A percentile compares a stretch with the other conserved stretches of the same genome.
Evolutionary conservation across 805 yeast species (phyloP).

Genomic region (Ascoidea rubescens): DNA sequence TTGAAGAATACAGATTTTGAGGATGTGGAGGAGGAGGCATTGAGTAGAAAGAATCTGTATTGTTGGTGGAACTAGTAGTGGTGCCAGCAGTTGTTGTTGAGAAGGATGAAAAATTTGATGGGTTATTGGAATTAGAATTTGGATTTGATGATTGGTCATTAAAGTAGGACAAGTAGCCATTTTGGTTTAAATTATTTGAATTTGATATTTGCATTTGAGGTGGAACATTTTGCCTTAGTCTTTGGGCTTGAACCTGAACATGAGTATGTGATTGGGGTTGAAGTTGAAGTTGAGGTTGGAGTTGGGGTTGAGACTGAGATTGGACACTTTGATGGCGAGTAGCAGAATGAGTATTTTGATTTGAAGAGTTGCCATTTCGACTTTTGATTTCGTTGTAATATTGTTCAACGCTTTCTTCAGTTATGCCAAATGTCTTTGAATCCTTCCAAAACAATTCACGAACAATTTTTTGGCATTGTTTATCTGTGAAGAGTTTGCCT

Average conservation of each 20-base stretch:
- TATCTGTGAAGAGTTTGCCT: slow-evolving; percentile 35
- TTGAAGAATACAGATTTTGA: not conserved
- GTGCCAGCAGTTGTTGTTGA: slow-evolving; percentile 10
- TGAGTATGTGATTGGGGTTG: not conserved
- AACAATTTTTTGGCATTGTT: slow-evolving; percentile 41
- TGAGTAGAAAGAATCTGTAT: not conserved
- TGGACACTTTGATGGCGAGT: not conserved
- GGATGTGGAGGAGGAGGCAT: not conserved
- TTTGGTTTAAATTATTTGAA: not conserved
- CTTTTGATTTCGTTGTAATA: slow-evolving; percentile 8
- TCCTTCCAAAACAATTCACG: slow-evolving; percentile 37
- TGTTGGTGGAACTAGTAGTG: not conserved
- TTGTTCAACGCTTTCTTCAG: slow-evolving; percentile 29
- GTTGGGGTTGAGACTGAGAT: not conserved
- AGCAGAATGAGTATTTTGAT: not conserved
- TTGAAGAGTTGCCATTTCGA: not conserved
- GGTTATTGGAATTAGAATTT: not conserved
- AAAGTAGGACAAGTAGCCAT: not conserved
- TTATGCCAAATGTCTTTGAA: slow-evolving; percentile 45
- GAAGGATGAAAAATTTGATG: slow-evolving; percentile 1
- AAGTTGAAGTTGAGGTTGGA: not conserved
- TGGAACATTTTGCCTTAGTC: too few species aligned
- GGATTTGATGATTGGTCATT: not conserved
- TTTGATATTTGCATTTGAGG: too few species aligned
- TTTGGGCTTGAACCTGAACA: too few species aligned